Base-by-base conservation (phyloP, 305 asterid species). In the Withania somnifera region DNA sequence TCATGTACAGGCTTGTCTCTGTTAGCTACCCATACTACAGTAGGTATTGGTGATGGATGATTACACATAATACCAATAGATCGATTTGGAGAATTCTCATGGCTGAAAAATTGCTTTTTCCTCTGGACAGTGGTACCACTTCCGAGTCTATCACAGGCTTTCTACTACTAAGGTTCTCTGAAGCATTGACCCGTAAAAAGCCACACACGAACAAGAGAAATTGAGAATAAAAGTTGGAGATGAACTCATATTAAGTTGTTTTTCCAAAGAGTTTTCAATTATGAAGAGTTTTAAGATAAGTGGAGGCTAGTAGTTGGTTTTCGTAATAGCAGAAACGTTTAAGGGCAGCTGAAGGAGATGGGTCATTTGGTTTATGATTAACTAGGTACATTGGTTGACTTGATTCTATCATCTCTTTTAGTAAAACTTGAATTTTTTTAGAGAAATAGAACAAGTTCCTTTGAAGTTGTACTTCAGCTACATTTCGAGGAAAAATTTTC, bases 51-150 rank as follows among this genome's bases (percentile, higher is more conserved):
- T 28, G 86, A 17, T 2, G 63, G 80, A 22, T 56, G 38, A 36
- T 81, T 84, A 58, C 77, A 86, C 88, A 84, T 68, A 38, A 84
- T 84, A 13, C 88, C 88, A 13, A 86, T 56, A 69, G 78, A 86
- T 0, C 58, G 61, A 34, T 84, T 78, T 19, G 47, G 67, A 14
- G 85, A 77, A 78, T 68, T 64, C 14, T 13, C 60, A 0, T 76
- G 84, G 4, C 57, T 50, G 57, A 86, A 84, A 61, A 86, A 84
- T 32, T 87, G 85, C 5, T 77, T 26, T 76, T 57, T 17, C 67
- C 76, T 0, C 60, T 17, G 30, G 88, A 86, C 34, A 84, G 42
- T 10, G 84, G 42, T 10, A 86, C 22, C 20, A 77, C 52, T 40
- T 71, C 51, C 5, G 77, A 42, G 69, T 42, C 63, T 56, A 51